phyloP scores from a whole-genome alignment of 257 asterid genomes.

The Solanum microdontum region DNA sequence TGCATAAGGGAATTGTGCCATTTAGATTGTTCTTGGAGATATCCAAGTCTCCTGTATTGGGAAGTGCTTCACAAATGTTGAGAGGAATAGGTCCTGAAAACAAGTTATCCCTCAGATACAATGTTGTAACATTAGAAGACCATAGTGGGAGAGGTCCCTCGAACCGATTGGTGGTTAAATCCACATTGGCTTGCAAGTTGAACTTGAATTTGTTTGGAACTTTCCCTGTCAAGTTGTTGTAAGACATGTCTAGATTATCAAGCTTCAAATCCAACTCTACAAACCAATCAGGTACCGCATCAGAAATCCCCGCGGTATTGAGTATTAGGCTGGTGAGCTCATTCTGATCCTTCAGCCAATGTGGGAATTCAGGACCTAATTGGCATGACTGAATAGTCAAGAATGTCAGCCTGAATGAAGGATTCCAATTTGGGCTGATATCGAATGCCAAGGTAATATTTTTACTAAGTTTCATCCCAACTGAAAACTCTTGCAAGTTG shows the following conservation, averaged over 20 bases:
- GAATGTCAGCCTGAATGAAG: constrained; percentile 20
- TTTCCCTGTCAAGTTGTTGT: constrained; percentile 16
- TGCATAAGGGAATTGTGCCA: constrained; percentile 21
- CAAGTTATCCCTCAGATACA: constrained; percentile 20
- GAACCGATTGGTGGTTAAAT: constrained; percentile 11
- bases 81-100: constrained; percentile 28
- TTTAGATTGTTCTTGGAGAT: constrained; percentile 14
- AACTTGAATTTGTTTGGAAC: constrained; percentile 12
- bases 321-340: constrained; percentile 9
- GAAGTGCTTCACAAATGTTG: constrained; percentile 14
- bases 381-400: constrained; percentile 16
- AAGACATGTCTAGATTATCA: constrained; percentile 10
- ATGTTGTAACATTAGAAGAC: constrained; percentile 14
- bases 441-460: constrained; percentile 16
- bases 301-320: constrained; percentile 16
- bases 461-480: not conserved
- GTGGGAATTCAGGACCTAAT: constrained; percentile 26
- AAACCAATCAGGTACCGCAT: constrained; percentile 24
- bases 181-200: constrained; percentile 1
- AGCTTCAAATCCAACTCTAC: constrained; percentile 13
- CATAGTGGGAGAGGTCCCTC: constrained; percentile 30
- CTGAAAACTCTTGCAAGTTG: constrained; percentile 15
- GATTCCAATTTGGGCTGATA: constrained; percentile 14
- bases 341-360: constrained; percentile 15
- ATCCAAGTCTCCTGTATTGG: constrained; percentile 11